These are phyloP conservation scores for Tetrapyrgos nigripes DNA, from an alignment of 1,284 basidiomycete genomes.

Conservation along the genomic window DNA sequence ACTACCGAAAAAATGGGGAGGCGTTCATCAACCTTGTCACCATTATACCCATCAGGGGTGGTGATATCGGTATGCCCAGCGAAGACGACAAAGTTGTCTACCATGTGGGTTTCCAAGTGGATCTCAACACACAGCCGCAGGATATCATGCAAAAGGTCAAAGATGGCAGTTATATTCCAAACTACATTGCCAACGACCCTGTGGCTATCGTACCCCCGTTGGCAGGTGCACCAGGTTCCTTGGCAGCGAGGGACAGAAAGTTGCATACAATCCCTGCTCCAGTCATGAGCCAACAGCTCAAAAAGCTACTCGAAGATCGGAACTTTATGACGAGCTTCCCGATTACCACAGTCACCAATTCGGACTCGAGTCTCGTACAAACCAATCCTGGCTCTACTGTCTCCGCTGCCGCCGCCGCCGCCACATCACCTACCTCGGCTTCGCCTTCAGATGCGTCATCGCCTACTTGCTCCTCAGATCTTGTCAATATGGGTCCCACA, in stretches of 20 bases:
- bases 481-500: slow-evolving; percentile 27
- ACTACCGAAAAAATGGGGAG: slow-evolving; percentile 87
- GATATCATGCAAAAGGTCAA: slow-evolving; percentile 80
- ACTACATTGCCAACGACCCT: slow-evolving; percentile 40
- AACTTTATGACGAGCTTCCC: slow-evolving; percentile 18
- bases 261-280: slow-evolving; percentile 29
- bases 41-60: slow-evolving; percentile 81
- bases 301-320: slow-evolving; percentile 35
- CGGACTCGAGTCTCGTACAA: background rate
- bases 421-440: slow-evolving; percentile 15
- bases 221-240: background rate
- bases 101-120: slow-evolving; percentile 93
- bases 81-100: slow-evolving; percentile 74
- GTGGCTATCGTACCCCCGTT: slow-evolving; percentile 3
- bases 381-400: slow-evolving; percentile 12
- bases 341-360: slow-evolving; percentile 30
- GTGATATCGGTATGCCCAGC: slow-evolving; percentile 53
- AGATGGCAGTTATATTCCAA: slow-evolving; percentile 76
- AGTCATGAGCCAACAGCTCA: slow-evolving; percentile 40
- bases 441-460: slow-evolving; percentile 16
- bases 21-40: slow-evolving; percentile 90
- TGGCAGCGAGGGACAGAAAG: slow-evolving; percentile 29
- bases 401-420: slow-evolving; percentile 26
- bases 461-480: slow-evolving; percentile 17
- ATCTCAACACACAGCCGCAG: slow-evolving; percentile 87